Evolutionary conservation across 73 alveolate species (phyloP).

Genomic region (Loxodes magnus): DNA sequence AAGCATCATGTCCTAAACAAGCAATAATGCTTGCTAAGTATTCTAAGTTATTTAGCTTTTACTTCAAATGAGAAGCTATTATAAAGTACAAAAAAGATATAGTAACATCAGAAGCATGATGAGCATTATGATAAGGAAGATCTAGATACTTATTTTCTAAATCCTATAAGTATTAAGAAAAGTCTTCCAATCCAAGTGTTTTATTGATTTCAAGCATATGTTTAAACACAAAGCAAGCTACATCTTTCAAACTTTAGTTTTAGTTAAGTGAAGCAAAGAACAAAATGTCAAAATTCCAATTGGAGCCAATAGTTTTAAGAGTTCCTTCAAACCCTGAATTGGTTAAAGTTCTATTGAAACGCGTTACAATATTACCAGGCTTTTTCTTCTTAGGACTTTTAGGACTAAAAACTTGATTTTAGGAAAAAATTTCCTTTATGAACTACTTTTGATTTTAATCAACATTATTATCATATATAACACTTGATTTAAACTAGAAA

Average conservation of each 20-base stretch:
- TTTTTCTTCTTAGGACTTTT: no score
- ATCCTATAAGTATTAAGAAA: not conserved
- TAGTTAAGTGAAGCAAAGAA: not conserved
- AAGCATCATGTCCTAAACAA: slow-evolving; percentile 7
- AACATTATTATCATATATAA: no score
- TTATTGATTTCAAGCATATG: not conserved
- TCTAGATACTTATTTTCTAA: not conserved
- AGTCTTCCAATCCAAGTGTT: not conserved
- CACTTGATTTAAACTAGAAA: no score
- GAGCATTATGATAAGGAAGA: slow-evolving; percentile 17
- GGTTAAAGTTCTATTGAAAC: no score
- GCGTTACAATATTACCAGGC: no score
- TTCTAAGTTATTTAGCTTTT: not conserved
- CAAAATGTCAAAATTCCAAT: slow-evolving; percentile 14
- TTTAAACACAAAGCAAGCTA: not conserved
- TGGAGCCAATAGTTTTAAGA: not conserved
- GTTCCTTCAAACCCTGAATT: slow-evolving; percentile 3
- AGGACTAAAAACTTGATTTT: no score
- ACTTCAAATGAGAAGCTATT: not conserved
- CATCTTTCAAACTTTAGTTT: not conserved
- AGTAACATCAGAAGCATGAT: slow-evolving; percentile 12
- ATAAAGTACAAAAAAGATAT: slow-evolving; percentile 4
- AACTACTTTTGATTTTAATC: no score
- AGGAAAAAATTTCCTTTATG: no score
- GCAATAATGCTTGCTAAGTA: slow-evolving; percentile 2